Evolutionary conservation across 345 rosid species (phyloP), one percentile per base, ranked within the genome.

Genomic region (Cardamine resedifolia): DNA sequence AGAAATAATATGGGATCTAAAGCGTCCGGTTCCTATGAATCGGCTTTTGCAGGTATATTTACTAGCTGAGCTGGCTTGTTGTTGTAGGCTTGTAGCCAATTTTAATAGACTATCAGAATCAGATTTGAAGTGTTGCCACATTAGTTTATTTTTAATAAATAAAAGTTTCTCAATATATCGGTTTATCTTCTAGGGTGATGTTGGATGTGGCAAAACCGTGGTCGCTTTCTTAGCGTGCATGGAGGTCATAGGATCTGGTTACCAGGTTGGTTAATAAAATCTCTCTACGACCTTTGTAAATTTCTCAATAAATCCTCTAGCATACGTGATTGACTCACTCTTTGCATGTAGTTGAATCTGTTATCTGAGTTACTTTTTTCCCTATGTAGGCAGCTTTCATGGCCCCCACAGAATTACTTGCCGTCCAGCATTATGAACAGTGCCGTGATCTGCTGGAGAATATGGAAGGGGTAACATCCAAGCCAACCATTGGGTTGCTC

Each of bases 361-460:
- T 18, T 28, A 6, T 16, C 11, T 33, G 38, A 39, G 21, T 57
- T 55, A 30, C 70, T 31, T n/a, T 34, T 58, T 49, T 67, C 58
- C 41, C 11, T 34, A 59, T 81, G 70, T 81, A 91, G 99, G 98
- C 96, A 72, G 98, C 99, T 78, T 87, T 91, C 85, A 95, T 95
- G 99, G 97, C 87, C 74, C 97, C 99, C 41, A 91, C 99, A 24
- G 99, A 95, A 83, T 84, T 95, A 85, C 96, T 95, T 73, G 99
- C 99, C 0, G 78, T 85, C 77, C 99, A 91, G 68, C 99, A 95
- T 79, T 86, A 91, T 70, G 96, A 95, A 47, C 88, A 85, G 66
- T 79, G 92, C 63, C 85, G 85, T 64, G 72, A 86, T 66, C 80
- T 95, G 82, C 78, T 95, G 24, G 96, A 84, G 74, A 84, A 66